Percentiles rank a stretch among this genome's conserved stretches.
Evolutionary conservation across 2,329 filamentous ascomycete species (phyloP).

Genomic region (Atkinsonella hypoxylon): DNA sequence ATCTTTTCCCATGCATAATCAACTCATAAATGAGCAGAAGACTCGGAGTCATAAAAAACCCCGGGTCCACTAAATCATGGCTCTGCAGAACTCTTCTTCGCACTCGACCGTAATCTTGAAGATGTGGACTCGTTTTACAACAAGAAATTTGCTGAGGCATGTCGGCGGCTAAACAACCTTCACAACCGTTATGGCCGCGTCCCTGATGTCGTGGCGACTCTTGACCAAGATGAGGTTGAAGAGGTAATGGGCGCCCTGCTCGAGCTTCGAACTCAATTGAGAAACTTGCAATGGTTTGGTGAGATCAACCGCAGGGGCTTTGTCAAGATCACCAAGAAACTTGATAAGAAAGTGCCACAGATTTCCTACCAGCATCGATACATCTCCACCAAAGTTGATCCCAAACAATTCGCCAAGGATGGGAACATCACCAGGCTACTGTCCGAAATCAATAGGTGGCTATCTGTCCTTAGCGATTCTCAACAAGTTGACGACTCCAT

Average conservation of each 20-base stretch:
- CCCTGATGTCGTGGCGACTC: slow-evolving; percentile 53
- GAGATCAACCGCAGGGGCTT: slow-evolving; percentile 94
- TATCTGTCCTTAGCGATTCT: slow-evolving; percentile 68
- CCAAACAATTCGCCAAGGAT: slow-evolving; percentile 75
- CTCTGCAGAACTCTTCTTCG: slow-evolving; percentile 82
- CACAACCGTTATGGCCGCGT: slow-evolving; percentile 77
- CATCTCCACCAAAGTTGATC: slow-evolving; percentile 80
- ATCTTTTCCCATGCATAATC: slow-evolving; percentile 15
- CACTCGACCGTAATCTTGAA: slow-evolving; percentile 91
- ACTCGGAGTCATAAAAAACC: slow-evolving; percentile 13
- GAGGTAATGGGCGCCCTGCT: slow-evolving; percentile 84
- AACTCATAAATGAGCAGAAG: slow-evolving; percentile 8
- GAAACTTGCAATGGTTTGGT: slow-evolving; percentile 94
- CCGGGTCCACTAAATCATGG: slow-evolving; percentile 20
- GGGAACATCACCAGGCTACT: slow-evolving; percentile 36
- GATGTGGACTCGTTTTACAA: slow-evolving; percentile 96
- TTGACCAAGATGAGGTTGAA: slow-evolving; percentile 82
- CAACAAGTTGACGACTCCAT: slow-evolving; percentile 64
- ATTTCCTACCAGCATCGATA: slow-evolving; percentile 74
- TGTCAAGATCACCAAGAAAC: slow-evolving; percentile 96
- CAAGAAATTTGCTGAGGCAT: slow-evolving; percentile 79
- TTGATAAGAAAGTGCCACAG: slow-evolving; percentile 83
- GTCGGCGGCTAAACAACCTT: slow-evolving; percentile 72
- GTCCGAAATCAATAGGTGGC: slow-evolving; percentile 74
- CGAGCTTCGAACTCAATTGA: slow-evolving; percentile 73